Evolutionary conservation across 164 flowering plant genomes (phyloP).

Genomic region (Hamamelis virginiana): DNA sequence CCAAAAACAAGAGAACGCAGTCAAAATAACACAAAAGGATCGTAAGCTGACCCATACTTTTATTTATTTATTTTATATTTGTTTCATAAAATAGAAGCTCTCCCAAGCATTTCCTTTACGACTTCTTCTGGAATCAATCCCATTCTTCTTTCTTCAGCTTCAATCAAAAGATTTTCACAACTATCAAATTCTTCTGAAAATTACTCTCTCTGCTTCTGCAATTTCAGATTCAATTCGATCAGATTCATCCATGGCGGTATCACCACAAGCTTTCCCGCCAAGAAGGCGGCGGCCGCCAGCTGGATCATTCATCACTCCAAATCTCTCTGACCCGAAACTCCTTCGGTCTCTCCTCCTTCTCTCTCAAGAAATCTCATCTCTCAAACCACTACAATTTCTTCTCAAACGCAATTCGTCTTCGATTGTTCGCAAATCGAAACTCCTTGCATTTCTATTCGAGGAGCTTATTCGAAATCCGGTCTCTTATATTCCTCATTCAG

Average conservation of each 20-base stretch:
- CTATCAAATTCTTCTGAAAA: not conserved
- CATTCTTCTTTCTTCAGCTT: not conserved
- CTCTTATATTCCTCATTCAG: conserved; percentile 35
- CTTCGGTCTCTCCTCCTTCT: conserved; percentile 49
- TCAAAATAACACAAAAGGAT: conserved; percentile 7
- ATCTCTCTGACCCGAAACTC: conserved; percentile 37
- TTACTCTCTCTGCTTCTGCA: not conserved
- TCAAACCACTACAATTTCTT: conserved; percentile 34
- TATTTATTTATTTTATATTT: too few relatives aligned
- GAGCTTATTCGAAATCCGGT: conserved; percentile 41
- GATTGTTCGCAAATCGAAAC: conserved; percentile 44
- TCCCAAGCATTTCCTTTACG: not conserved
- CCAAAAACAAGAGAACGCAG: not conserved
- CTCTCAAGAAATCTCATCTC: conserved; percentile 49
- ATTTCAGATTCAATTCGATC: not conserved
- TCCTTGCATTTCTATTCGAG: conserved; percentile 49
- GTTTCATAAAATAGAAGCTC: not conserved
- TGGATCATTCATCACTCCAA: conserved; percentile 50
- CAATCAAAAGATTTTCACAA: conserved; percentile 1
- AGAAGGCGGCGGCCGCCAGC: conserved; percentile 61
- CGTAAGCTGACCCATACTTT: too few relatives aligned
- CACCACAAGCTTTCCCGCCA: conserved; percentile 47
- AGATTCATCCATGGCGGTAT: conserved; percentile 50
- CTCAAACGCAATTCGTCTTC: conserved; percentile 44
- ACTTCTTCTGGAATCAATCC: not conserved